These are phyloP conservation scores for Leccinum broughii DNA, from an alignment of 768 basidiomycete genomes.

Conservation along the genomic window DNA sequence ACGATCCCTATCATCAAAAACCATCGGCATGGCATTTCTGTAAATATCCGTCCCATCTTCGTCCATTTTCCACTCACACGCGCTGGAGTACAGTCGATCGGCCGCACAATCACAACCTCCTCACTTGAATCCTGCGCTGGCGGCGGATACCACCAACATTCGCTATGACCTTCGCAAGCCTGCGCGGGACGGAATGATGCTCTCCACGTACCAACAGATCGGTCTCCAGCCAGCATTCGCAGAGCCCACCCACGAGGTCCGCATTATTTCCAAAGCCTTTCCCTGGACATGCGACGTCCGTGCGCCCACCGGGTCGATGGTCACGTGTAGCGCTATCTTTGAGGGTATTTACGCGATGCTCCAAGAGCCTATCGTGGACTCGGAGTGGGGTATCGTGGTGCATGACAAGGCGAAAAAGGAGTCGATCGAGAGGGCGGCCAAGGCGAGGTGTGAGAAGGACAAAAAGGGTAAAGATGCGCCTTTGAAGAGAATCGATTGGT, in stretches of 20 bases:
- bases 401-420: conserved; percentile 44
- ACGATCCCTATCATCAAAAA: conserved; percentile 13
- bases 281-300: conserved; percentile 66
- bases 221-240: conserved; percentile 39
- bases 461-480: conserved; percentile 26
- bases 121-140: conserved; percentile 54
- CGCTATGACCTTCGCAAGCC: conserved; percentile 50
- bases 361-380: conserved; percentile 57
- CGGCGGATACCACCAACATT: conserved; percentile 49
- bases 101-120: conserved; percentile 43
- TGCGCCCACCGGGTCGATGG: conserved; percentile 26
- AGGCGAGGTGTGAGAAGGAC: conserved; percentile 44
- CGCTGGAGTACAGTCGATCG: conserved; percentile 17
- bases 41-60: conserved; percentile 4
- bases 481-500: conserved; percentile 61
- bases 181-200: conserved; percentile 42
- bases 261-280: conserved; percentile 59
- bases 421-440: conserved; percentile 50
- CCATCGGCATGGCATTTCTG: conserved; percentile 18
- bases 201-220: conserved; percentile 43
- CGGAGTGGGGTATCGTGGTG: conserved; percentile 64
- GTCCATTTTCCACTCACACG: neutral
- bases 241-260: conserved; percentile 37
- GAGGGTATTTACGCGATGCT: conserved; percentile 49
- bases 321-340: conserved; percentile 58